A percentile compares a stretch with the other conserved stretches of the same genome.
Evolutionary conservation across 176 grass and related monocot genomes (phyloP).

Genomic region (Pontederia paniculata): DNA sequence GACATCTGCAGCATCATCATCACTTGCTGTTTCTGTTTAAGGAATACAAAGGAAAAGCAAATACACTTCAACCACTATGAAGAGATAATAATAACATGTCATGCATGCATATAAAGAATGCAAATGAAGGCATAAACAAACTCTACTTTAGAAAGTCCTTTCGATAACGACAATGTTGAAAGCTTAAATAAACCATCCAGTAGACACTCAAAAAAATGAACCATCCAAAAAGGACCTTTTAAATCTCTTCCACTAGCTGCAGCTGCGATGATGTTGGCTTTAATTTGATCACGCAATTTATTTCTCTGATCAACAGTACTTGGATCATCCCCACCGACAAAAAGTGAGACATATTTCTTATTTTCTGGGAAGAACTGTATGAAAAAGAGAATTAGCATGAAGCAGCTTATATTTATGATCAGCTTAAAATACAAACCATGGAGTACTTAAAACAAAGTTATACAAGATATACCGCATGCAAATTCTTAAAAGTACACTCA

Average conservation of each 20-base stretch:
- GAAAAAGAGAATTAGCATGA: conserved; percentile 14
- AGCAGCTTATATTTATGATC: not conserved
- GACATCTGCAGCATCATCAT: conserved; percentile 80
- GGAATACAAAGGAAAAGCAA: not conserved
- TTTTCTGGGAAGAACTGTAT: conserved; percentile 94
- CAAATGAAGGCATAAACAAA: not conserved
- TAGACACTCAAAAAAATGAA: conserved; percentile 1
- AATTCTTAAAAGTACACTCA: too few relatives aligned
- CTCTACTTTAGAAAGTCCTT: too few relatives aligned
- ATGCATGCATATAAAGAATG: too few relatives aligned
- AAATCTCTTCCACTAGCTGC: conserved; percentile 80
- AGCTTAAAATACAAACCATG: too few relatives aligned
- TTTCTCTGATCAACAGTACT: conserved; percentile 55
- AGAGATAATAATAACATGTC: too few relatives aligned
- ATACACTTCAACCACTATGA: not conserved
- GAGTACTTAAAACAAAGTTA: too few relatives aligned
- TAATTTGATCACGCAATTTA: conserved; percentile 71
- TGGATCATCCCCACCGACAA: conserved; percentile 44
- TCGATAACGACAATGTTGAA: conserved; percentile 16
- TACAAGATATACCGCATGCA: too few relatives aligned
- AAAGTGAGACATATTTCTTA: conserved; percentile 74
- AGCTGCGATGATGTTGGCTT: conserved; percentile 63
- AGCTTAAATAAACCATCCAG: not conserved
- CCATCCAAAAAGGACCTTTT: conserved; percentile 39
- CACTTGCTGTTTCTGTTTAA: conserved; percentile 74